phyloP scores from a whole-genome alignment of 495 filamentous ascomycete species.

The Penicillium tannophilum region DNA sequence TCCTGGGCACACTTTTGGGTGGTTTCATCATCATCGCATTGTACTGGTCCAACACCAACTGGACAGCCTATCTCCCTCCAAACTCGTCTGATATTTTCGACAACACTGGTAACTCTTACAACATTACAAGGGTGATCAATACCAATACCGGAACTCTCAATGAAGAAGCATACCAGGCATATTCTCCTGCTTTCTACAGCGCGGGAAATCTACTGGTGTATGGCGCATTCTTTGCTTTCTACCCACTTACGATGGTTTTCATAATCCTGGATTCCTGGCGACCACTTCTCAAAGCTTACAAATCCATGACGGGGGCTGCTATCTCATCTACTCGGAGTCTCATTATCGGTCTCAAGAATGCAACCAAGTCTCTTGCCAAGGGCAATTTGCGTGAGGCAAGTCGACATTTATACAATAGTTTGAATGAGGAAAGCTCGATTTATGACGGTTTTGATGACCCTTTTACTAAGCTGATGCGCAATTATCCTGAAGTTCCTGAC shows the following conservation, averaged over 20 bases:
- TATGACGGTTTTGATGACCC: conserved; percentile 2
- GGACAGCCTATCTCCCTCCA: neutral
- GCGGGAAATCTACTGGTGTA: neutral
- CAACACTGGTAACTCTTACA: neutral
- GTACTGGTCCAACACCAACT: conserved; percentile 5
- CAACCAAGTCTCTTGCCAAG: neutral
- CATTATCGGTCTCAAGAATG: neutral
- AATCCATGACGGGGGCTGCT: neutral
- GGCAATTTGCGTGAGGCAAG: conserved; percentile 1
- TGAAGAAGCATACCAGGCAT: neutral
- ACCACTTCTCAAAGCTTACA: neutral
- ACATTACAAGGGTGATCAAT: neutral
- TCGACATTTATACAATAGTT: neutral
- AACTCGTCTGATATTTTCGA: conserved; percentile 1
- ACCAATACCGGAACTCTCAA: neutral
- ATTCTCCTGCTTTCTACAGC: conserved; percentile 2
- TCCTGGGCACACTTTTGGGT: neutral
- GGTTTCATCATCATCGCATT: conserved; percentile 3
- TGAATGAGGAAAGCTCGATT: neutral
- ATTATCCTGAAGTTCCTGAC: conserved; percentile 1
- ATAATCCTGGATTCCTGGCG: neutral
- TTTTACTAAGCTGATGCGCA: conserved; percentile 2
- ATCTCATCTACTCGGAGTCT: neutral
- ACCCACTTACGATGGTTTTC: conserved; percentile 4
- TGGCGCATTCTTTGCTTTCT: conserved; percentile 5